phyloP scores from a whole-genome alignment of 495 filamentous ascomycete genomes.

The Lasiosphaeria miniovina region DNA sequence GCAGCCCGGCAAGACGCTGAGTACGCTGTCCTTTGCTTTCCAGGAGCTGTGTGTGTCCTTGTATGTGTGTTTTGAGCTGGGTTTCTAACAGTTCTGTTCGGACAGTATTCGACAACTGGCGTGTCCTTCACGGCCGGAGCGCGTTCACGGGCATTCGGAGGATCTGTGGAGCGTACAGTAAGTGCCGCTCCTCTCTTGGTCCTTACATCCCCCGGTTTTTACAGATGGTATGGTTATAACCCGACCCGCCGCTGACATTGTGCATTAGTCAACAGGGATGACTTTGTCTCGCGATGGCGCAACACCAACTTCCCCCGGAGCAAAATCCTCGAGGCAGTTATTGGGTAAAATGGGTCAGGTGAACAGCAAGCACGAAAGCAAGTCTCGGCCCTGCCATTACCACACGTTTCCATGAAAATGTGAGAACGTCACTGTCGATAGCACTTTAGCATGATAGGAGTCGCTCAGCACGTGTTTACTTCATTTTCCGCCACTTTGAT shows the following conservation, averaged over 20 bases:
- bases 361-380: too few species aligned
- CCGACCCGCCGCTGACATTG: too few species aligned
- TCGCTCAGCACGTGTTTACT: too few species aligned
- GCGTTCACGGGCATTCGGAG: conserved; percentile 79
- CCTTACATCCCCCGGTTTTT: background rate
- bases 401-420: too few species aligned
- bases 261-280: conserved; percentile 71
- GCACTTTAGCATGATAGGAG: too few species aligned
- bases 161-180: conserved; percentile 87
- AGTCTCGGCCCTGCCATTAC: too few species aligned
- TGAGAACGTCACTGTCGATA: too few species aligned
- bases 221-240: background rate
- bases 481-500: too few species aligned
- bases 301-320: conserved; percentile 63
- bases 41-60: background rate
- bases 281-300: conserved; percentile 75
- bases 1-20: conserved; percentile 70
- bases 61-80: background rate
- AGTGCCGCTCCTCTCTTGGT: conserved; percentile 32
- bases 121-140: conserved; percentile 80
- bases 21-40: conserved; percentile 43
- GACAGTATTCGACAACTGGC: conserved; percentile 93
- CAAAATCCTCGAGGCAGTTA: conserved; percentile 46
- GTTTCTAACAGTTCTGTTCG: background rate
- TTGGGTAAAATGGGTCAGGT: too few species aligned